Percentiles rank a stretch among this genome's conserved stretches.
Evolutionary conservation across 306 rosid genomes (phyloP).

Genomic region (Myrica gale): DNA sequence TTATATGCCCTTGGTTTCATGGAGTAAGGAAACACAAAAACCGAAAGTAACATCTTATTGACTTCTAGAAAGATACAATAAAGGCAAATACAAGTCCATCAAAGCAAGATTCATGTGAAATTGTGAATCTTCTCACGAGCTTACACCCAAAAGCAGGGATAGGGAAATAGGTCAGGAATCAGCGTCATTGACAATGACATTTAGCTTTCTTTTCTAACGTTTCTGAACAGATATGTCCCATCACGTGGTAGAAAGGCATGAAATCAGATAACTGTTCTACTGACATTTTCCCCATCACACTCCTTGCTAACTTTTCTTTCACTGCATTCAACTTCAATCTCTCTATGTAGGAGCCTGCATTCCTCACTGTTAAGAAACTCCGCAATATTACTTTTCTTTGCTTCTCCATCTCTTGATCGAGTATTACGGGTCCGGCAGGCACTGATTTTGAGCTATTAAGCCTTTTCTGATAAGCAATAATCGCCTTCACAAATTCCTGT

Average conservation of each 20-base stretch:
- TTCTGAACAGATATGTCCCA: conserved; percentile 79
- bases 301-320: conserved; percentile 63
- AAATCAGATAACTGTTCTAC: conserved; percentile 73
- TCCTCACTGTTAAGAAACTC: conserved; percentile 91
- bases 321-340: conserved; percentile 61
- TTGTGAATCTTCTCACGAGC: conserved; percentile 12
- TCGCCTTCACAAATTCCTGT: conserved; percentile 93
- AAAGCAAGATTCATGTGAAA: conserved; percentile 35
- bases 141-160: neutral
- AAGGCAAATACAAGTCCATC: neutral
- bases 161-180: conserved; percentile 8
- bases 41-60: neutral
- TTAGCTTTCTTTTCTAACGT: conserved; percentile 61
- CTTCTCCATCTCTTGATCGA: conserved; percentile 70
- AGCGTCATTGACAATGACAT: conserved; percentile 40
- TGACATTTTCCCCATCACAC: conserved; percentile 73
- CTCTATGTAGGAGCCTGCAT: conserved; percentile 65
- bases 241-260: conserved; percentile 71
- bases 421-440: conserved; percentile 40
- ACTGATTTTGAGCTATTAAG: conserved; percentile 37
- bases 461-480: conserved; percentile 71
- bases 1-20: neutral
- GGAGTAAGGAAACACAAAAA: neutral
- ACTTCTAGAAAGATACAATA: neutral
- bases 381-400: conserved; percentile 50